Evolutionary conservation across 2,329 filamentous ascomycete species (phyloP).

Genomic region (Aspergillus fructus): DNA sequence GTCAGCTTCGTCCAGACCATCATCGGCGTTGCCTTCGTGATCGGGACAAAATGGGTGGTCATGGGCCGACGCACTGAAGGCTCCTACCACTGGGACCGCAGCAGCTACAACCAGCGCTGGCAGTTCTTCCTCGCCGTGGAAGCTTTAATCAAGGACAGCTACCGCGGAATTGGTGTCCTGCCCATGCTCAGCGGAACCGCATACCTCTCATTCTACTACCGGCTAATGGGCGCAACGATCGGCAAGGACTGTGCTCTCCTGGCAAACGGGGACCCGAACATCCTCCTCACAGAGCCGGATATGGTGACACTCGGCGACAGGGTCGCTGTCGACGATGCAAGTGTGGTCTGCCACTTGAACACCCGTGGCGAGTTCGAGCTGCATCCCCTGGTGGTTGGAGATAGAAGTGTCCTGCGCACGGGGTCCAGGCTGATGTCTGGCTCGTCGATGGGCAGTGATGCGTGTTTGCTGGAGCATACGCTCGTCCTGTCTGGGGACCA

Average conservation of each 20-base stretch:
- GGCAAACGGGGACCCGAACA: conserved; percentile 52
- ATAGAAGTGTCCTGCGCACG: conserved; percentile 53
- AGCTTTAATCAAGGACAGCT: conserved; percentile 51
- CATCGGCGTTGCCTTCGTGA: conserved; percentile 45
- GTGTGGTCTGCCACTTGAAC: conserved; percentile 58
- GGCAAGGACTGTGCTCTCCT: conserved; percentile 58
- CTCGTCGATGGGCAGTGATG: conserved; percentile 54
- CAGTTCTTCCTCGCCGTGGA: conserved; percentile 56
- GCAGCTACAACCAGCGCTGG: conserved; percentile 59
- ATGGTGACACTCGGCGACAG: conserved; percentile 40
- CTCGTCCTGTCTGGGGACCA: conserved; percentile 58
- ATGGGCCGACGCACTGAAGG: conserved; percentile 53
- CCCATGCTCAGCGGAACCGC: conserved; percentile 55
- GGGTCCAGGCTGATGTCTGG: conserved; percentile 55
- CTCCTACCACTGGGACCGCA: conserved; percentile 59
- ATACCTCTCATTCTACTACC: conserved; percentile 56
- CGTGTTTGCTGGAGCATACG: conserved; percentile 58
- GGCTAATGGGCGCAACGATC: conserved; percentile 53
- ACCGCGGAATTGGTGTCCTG: conserved; percentile 51
- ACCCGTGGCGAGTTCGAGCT: conserved; percentile 57
- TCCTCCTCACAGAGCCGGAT: conserved; percentile 60
- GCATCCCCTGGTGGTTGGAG: conserved; percentile 52
- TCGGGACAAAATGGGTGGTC: conserved; percentile 53
- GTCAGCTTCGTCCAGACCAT: conserved; percentile 19
- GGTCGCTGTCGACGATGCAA: conserved; percentile 52